Evolutionary conservation across 192 early-diverging fungal genomes (phyloP), one percentile per base, ranked within the genome.

Genomic region (Coemansia sp.): DNA sequence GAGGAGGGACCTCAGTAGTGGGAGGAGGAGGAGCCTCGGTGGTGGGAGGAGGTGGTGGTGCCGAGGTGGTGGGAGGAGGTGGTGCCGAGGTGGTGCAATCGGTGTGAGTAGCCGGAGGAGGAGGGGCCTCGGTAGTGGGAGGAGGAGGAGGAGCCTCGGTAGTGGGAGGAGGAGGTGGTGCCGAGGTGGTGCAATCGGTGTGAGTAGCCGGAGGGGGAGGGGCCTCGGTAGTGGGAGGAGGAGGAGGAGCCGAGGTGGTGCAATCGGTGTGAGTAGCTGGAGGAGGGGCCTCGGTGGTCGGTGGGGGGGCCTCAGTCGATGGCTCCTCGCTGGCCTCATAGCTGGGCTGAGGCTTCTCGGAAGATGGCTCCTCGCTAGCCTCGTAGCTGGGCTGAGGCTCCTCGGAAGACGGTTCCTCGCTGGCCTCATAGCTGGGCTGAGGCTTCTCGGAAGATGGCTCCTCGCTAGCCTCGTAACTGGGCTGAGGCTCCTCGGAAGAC

Each of bases 271-370:
- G 34, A 15, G 43, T 50, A n/a, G 37, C 24, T 2, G 37, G 37
- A 17, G 37, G 37, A 23, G 55, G 55, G 3, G 37, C 44, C 17
- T 52, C 50, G 19, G 58, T 60, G 2, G 58, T 50, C 13, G 55
- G 41, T 5, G 46, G 35, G 2, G 61, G 61, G 15, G 26, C 49
- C 14, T 65, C 53, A 39, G 54, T 46, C 2, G 64, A 49, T 37
- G 48, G 34, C 5, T 28, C 49, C 34, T 64, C 48, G 9, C 40
- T 56, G 10, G 61, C 52, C n/a, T n/a, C n/a, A n/a, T n/a, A n/a
- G n/a, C n/a, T n/a, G n/a, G n/a, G n/a, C n/a, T n/a, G n/a, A 22
- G 48, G 64, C 28, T 46, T 55, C 22, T 66, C 64, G 18, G 54
- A 28, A n/a, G 38, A 32, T 3, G 50, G 50, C 11, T 27, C 30